Base-by-base conservation (phyloP, 768 basidiomycete species). In the Austroboletus festivus region DNA sequence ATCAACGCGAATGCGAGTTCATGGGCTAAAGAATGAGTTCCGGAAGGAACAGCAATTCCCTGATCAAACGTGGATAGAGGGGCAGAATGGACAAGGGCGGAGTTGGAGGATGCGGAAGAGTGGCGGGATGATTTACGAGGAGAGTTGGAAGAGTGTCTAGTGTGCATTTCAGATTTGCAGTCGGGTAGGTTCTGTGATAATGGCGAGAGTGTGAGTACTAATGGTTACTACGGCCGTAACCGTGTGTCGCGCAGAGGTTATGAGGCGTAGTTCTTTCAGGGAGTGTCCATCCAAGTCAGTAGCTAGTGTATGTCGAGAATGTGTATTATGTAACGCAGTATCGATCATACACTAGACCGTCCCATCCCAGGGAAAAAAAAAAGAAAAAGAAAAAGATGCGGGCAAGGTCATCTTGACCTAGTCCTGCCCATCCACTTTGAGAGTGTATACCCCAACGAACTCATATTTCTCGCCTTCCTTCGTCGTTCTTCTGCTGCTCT, bases 1-100 rank as follows among this genome's bases (percentile, higher is more conserved):
- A 91, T 87, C 46, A 93, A 76, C 10, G 90, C 90, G 28, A 85
- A 81, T 6, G 91, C 90, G 30, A 93, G 80, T 61, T 93, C 90
- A 67, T 93, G 89, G 5, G 90, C 90, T 26, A 93, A 78, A 5
- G 88, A 90, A 62, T 85, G 82, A 33, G 65, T 52, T 11, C 65
- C 65, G 13, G 65, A 65, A 26, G 55, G 62, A 11, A 67, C 59
- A 20, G 52, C 59, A 20, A 65, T 63, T 45, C 49, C 28, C 23
- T 69, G 65, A 55, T 69, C 65, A 18, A 67, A 54, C 6, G 65
- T 65, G 44, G 65, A 67, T 26, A 69, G 53, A 46, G 67, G 65
- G 28, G 50, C 44, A 39, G 67, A 41, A 39, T 62, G 63, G 24
- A 41, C 48, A n/a, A 61, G 43, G 43, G 39, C n/a, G 10, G 53